Percentiles rank a stretch among this genome's conserved stretches.
phyloP scores from a whole-genome alignment of 1,284 basidiomycete species.

The Leccinum subrobustum region DNA sequence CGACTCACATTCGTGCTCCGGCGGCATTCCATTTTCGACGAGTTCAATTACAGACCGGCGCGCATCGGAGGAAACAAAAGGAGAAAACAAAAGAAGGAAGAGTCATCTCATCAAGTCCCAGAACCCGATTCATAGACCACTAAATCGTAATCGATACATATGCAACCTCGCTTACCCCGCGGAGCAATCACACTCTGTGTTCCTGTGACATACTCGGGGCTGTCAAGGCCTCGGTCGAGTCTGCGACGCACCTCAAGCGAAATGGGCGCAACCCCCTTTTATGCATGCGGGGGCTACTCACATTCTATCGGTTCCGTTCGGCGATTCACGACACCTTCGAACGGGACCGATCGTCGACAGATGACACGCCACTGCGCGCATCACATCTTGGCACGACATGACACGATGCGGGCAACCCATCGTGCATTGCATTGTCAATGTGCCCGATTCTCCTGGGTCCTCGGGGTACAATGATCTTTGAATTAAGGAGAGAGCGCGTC shows the following conservation, averaged over 20 bases:
- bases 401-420: background rate
- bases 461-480: background rate
- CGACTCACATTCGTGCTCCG: background rate
- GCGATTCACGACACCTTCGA: background rate
- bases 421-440: background rate
- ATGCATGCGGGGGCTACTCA: slow-evolving; percentile 7
- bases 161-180: slow-evolving; percentile 80
- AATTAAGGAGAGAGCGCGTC: background rate
- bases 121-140: slow-evolving; percentile 87
- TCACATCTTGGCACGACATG: background rate
- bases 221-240: slow-evolving; percentile 2
- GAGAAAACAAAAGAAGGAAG: slow-evolving; percentile 51
- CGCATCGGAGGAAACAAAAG: background rate
- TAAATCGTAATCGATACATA: slow-evolving; percentile 58
- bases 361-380: background rate
- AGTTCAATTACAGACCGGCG: background rate
- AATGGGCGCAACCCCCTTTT: background rate
- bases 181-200: slow-evolving; percentile 92
- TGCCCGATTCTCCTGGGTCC: background rate
- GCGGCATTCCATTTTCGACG: background rate
- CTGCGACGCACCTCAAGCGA: background rate
- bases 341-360: background rate
- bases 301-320: slow-evolving; percentile 62
- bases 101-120: slow-evolving; percentile 69
- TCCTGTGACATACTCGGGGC: slow-evolving; percentile 42